phyloP scores from a whole-genome alignment of 768 basidiomycete species.

The Ramaria rubella region DNA sequence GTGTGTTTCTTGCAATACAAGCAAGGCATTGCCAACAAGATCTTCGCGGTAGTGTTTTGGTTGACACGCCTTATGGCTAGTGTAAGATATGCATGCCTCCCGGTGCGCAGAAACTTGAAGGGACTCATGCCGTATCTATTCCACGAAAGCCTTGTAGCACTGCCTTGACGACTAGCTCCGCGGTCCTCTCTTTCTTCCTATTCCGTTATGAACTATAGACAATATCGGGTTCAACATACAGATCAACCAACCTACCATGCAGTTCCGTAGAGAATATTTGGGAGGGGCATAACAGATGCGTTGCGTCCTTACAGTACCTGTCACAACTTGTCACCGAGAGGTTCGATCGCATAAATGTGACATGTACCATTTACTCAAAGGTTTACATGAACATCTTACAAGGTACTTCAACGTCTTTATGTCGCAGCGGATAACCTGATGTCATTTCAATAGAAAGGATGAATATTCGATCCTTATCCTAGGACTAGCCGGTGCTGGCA shows the following conservation, averaged over 20 bases:
- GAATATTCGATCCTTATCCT: conserved; percentile 95
- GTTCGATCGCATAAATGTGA: neutral
- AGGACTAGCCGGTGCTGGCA: conserved; percentile 88
- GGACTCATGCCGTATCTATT: conserved; percentile 66
- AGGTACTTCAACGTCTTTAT: conserved; percentile 31
- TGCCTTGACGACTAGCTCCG: conserved; percentile 60
- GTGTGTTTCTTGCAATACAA: conserved; percentile 47
- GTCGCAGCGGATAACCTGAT: neutral
- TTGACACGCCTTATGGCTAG: conserved; percentile 47
- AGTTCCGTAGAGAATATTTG: conserved; percentile 35
- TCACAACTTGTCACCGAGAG: neutral
- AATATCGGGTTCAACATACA: conserved; percentile 1
- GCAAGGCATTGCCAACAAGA: conserved; percentile 69
- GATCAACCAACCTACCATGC: conserved; percentile 28
- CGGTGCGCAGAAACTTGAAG: conserved; percentile 22
- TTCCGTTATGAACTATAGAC: neutral
- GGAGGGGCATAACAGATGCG: neutral
- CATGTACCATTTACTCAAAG: conserved; percentile 95
- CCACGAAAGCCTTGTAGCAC: conserved; percentile 72
- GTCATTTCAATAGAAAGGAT: conserved; percentile 49
- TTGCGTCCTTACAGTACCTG: neutral
- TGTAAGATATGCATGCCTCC: neutral
- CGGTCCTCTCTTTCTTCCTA: conserved; percentile 76
- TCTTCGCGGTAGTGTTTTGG: conserved; percentile 72
- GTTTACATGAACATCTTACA: conserved; percentile 84